A percentile compares a stretch with the other conserved stretches of the same genome.
Conservation (phyloP, 106 monocot genomes). For the Amphibolis antarctica region DNA sequence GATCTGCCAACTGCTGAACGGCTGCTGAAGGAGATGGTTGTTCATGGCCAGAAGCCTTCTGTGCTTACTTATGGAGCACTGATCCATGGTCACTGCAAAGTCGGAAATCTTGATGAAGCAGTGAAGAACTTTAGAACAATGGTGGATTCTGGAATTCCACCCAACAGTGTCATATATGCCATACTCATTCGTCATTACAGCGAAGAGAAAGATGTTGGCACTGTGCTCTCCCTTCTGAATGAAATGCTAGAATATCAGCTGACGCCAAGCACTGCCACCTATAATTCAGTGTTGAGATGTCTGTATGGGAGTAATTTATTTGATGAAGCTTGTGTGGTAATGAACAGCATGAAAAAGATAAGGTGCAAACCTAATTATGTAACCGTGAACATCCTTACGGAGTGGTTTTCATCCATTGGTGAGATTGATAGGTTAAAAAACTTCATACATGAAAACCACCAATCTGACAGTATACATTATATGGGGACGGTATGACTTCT, state of each 20-base stretch:
- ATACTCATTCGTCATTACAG: slow-evolving; percentile 44
- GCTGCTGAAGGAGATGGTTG: slow-evolving; percentile 43
- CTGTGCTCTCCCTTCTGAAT: slow-evolving; percentile 35
- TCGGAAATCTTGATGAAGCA: slow-evolving; percentile 36
- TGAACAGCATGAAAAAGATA: slow-evolving; percentile 56
- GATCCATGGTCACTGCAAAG: slow-evolving; percentile 59
- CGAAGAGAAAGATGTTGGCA: slow-evolving; percentile 18
- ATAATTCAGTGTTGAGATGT: slow-evolving; percentile 55
- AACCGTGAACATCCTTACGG: slow-evolving; percentile 60
- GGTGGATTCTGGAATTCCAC: slow-evolving; percentile 16
- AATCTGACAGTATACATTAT: too few relatives aligned
- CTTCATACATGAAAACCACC: slow-evolving; percentile 18
- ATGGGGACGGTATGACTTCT: too few relatives aligned
- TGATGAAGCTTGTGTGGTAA: slow-evolving; percentile 35
- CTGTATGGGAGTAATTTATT: slow-evolving; percentile 35
- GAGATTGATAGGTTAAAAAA: slow-evolving; percentile 34
- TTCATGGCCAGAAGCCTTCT: slow-evolving; percentile 33
- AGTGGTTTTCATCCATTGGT: slow-evolving; percentile 54
- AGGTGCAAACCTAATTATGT: slow-evolving; percentile 36
- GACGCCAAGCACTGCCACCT: slow-evolving; percentile 34
- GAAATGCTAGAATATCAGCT: slow-evolving; percentile 43
- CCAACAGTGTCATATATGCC: slow-evolving; percentile 56
- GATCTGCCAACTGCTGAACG: slow-evolving; percentile 40
- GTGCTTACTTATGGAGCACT: slow-evolving; percentile 63
- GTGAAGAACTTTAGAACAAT: slow-evolving; percentile 46